A percentile compares a stretch with the other conserved stretches of the same genome.
Evolutionary conservation across 768 basidiomycete genomes (phyloP).

Genomic region (Tubosaeta sp.): DNA sequence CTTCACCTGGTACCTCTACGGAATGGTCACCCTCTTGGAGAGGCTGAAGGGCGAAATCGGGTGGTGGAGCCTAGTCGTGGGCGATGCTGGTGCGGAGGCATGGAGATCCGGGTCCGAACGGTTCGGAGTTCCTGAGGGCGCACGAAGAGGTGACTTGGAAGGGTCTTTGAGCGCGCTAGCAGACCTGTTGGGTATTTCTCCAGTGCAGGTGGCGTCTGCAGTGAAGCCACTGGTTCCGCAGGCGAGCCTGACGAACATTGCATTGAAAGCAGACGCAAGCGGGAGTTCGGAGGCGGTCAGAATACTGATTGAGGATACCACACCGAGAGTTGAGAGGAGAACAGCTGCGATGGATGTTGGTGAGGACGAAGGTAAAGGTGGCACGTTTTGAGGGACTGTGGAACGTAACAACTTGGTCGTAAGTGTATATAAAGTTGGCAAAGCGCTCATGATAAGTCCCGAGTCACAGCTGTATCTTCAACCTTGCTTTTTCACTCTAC

Average conservation of each 20-base stretch:
- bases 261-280: conserved; percentile 39
- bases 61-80: conserved; percentile 43
- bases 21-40: conserved; percentile 40
- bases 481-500: neutral
- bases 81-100: neutral
- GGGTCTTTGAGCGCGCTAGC: conserved; percentile 57
- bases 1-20: conserved; percentile 49
- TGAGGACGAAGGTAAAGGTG: neutral
- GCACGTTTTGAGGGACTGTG: neutral
- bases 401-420: neutral
- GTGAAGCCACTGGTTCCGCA: conserved; percentile 58
- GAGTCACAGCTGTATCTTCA: neutral
- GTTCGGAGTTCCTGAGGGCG: neutral
- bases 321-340: neutral
- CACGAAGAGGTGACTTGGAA: conserved; percentile 39
- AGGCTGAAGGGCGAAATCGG: conserved; percentile 48
- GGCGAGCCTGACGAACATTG: conserved; percentile 54
- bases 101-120: conserved; percentile 1
- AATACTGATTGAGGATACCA: conserved; percentile 25
- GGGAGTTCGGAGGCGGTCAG: conserved; percentile 40
- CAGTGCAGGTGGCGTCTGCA: conserved; percentile 57
- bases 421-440: no score
- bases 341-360: neutral
- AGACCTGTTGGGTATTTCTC: conserved; percentile 55
- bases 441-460: no score